These are phyloP conservation scores for Omphalea diandra DNA, from an alignment of 441 rosid species.

Conservation along the genomic window DNA sequence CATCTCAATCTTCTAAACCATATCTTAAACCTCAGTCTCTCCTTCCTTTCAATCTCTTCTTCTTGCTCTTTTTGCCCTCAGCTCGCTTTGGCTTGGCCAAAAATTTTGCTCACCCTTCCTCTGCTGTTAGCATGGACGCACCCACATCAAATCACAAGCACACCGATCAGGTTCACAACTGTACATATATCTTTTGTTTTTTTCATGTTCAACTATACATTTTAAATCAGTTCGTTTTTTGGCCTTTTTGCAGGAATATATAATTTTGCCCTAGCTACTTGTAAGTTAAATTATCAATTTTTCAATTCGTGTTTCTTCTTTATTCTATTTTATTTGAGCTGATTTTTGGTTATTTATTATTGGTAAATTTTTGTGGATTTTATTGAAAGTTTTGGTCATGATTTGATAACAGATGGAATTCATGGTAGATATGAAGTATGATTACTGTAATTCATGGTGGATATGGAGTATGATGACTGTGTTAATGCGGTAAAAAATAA, in stretches of 20 bases:
- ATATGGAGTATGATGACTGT: constrained; percentile 90
- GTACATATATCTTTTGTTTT: constrained; percentile 21
- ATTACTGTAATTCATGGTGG: too few species aligned
- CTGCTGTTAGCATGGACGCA: constrained; percentile 57
- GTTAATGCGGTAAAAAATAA: constrained; percentile 74
- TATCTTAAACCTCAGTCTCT: constrained; percentile 35
- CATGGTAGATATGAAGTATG: too few species aligned
- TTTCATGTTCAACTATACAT: constrained; percentile 13
- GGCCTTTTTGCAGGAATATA: constrained; percentile 55
- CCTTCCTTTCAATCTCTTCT: constrained; percentile 27
- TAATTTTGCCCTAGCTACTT: constrained; percentile 67
- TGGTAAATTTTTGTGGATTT: background rate
- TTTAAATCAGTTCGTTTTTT: constrained; percentile 18
- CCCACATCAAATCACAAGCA: constrained; percentile 45
- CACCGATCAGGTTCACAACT: constrained; percentile 37
- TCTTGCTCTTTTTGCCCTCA: constrained; percentile 24
- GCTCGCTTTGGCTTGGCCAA: constrained; percentile 40
- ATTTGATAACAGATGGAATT: constrained; percentile 60
- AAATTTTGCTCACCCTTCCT: constrained; percentile 42
- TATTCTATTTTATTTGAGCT: background rate
- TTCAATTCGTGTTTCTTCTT: background rate
- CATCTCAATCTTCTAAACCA: constrained; percentile 30
- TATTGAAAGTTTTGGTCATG: background rate
- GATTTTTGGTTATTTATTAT: background rate
- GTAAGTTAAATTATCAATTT: constrained; percentile 47